Percentiles rank a stretch among this genome's conserved stretches.
These are phyloP conservation scores for Closterium sp. DNA, from an alignment of 139 green algal species.

Conservation along the genomic window DNA sequence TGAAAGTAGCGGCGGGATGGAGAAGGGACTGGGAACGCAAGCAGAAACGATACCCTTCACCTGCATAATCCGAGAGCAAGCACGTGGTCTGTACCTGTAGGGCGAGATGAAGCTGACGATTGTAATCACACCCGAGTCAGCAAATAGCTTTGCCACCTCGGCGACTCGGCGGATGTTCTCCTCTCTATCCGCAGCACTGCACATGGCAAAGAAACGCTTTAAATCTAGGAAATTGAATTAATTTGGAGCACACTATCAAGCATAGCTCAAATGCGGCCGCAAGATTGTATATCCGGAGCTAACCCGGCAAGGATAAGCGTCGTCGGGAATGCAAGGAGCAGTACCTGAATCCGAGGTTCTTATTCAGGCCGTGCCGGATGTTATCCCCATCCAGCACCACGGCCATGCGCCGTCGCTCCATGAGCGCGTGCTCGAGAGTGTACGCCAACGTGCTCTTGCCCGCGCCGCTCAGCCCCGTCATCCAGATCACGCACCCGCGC, in stretches of 20 bases:
- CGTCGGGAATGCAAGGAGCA: too few species aligned
- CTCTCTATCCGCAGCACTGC: not conserved
- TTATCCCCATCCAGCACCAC: conserved; percentile 91
- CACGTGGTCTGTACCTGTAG: conserved; percentile 58
- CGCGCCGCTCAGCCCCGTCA: conserved; percentile 75
- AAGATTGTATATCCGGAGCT: too few species aligned
- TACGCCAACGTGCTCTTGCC: conserved; percentile 57
- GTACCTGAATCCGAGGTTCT: conserved; percentile 80
- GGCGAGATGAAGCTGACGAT: conserved; percentile 91
- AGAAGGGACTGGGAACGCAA: too few species aligned
- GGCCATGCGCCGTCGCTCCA: conserved; percentile 71
- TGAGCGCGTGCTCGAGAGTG: conserved; percentile 73
- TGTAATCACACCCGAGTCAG: conserved; percentile 81
- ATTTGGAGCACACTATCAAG: too few species aligned
- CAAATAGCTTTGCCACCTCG: conserved; percentile 89
- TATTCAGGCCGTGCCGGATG: conserved; percentile 86
- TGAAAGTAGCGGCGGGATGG: too few species aligned
- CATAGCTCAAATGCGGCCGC: too few species aligned
- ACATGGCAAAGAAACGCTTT: too few species aligned
- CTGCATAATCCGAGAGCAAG: too few species aligned
- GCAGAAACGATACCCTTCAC: too few species aligned
- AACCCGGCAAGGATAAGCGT: too few species aligned
- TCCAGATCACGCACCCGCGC: conserved; percentile 85
- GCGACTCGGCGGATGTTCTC: conserved; percentile 19
- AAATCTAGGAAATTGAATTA: too few species aligned